Conservation (phyloP, 1,139 yeast genomes). For the Yamadazyma diospyri region DNA sequence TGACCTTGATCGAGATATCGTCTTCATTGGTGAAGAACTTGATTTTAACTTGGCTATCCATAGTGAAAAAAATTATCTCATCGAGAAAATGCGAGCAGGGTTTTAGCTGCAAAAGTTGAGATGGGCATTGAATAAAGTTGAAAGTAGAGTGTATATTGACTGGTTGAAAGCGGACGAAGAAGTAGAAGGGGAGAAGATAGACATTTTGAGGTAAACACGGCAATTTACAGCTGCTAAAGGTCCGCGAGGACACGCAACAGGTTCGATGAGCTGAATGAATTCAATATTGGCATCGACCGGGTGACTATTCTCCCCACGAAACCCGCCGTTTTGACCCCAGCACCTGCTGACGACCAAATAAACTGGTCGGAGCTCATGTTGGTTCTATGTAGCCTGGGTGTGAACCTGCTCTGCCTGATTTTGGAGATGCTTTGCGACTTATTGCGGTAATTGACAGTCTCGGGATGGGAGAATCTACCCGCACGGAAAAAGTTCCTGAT, state of each 20-base stretch:
- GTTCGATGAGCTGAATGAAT: conserved; percentile 10
- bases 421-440: conserved; percentile 22
- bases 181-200: no score
- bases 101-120: conserved; percentile 1
- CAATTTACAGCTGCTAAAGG: conserved; percentile 7
- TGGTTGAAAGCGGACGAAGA: no score
- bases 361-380: conserved; percentile 14
- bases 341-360: conserved; percentile 20
- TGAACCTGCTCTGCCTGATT: conserved; percentile 23
- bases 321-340: conserved; percentile 24
- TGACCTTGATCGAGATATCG: conserved; percentile 65
- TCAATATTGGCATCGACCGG: conserved; percentile 21
- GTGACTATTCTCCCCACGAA: conserved; percentile 23
- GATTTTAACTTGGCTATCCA: conserved; percentile 57
- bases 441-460: conserved; percentile 21
- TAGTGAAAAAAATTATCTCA: conserved; percentile 16
- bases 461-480: conserved; percentile 31
- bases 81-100: conserved; percentile 2
- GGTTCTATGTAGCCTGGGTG: conserved; percentile 19
- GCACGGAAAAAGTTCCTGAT: conserved; percentile 23
- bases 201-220: no score
- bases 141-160: no score
- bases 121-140: no score
- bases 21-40: conserved; percentile 84
- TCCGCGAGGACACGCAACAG: conserved; percentile 17